Evolutionary conservation across 495 filamentous ascomycete species (phyloP).

Genomic region (Daldinia caldariorum): DNA sequence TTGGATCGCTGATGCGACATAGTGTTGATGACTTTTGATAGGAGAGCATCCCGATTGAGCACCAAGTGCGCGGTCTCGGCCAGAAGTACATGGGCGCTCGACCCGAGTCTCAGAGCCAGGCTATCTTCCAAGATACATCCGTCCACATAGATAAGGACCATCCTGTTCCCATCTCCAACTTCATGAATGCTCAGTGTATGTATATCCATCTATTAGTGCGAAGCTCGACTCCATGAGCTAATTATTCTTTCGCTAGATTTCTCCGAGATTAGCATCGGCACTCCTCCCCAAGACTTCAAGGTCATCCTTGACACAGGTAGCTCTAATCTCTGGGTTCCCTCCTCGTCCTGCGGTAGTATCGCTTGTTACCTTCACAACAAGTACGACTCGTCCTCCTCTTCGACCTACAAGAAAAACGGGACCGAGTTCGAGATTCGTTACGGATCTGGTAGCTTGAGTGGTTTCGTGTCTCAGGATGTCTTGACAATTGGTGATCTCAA

Average conservation of each 20-base stretch:
- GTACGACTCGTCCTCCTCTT: conserved; percentile 91
- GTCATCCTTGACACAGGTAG: conserved; percentile 98
- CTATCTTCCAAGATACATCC: conserved; percentile 79
- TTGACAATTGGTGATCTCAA: conserved; percentile 88
- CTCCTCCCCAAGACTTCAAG: conserved; percentile 94
- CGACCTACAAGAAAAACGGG: conserved; percentile 93
- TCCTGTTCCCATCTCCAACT: conserved; percentile 91
- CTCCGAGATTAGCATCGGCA: conserved; percentile 93
- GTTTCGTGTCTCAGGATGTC: conserved; percentile 89
- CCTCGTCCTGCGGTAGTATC: conserved; percentile 88
- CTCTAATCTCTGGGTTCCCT: conserved; percentile 99
- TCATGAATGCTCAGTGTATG: conserved; percentile 98
- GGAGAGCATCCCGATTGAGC: conserved; percentile 80
- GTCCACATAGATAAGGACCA: conserved; percentile 75
- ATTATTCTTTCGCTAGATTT: conserved; percentile 72
- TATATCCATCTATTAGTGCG: conserved; percentile 16
- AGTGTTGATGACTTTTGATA: conserved; percentile 49
- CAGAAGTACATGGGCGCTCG: conserved; percentile 95
- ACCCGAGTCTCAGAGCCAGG: conserved; percentile 71
- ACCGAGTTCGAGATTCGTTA: conserved; percentile 93
- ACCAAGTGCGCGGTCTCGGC: conserved; percentile 81
- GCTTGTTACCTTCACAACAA: conserved; percentile 97
- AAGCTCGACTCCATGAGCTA: conserved; percentile 9
- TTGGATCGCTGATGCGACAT: not conserved
- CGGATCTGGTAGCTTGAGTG: conserved; percentile 93